These are phyloP conservation scores for Fusarium chaquense DNA, from an alignment of 2,329 filamentous ascomycete genomes.

Conservation along the genomic window DNA sequence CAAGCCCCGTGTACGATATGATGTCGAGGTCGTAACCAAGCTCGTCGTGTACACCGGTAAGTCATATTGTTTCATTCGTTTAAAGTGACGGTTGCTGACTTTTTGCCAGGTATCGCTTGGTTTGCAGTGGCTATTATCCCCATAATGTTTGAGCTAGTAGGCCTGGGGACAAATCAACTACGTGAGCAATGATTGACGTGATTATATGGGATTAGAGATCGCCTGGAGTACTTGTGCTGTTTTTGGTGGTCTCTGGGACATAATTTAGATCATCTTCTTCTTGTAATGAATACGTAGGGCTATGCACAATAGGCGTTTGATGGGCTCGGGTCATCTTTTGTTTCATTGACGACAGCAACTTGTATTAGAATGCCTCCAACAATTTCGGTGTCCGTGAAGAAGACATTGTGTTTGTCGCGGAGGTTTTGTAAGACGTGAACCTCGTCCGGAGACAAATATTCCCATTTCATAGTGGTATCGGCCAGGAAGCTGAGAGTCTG, in stretches of 20 bases:
- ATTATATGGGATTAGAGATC: conserved; percentile 13
- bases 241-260: conserved; percentile 9
- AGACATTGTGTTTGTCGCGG: too few relatives aligned
- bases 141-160: conserved; percentile 74
- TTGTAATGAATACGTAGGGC: conserved; percentile 43
- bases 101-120: conserved; percentile 78
- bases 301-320: conserved; percentile 39
- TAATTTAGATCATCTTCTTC: conserved; percentile 36
- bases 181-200: conserved; percentile 39
- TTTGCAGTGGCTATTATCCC: conserved; percentile 82
- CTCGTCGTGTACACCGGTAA: conserved; percentile 92
- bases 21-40: conserved; percentile 99
- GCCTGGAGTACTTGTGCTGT: too few relatives aligned
- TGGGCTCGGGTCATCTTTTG: not conserved
- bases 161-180: conserved; percentile 60
- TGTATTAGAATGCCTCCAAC: too few relatives aligned
- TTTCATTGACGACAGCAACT: too few relatives aligned
- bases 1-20: conserved; percentile 90
- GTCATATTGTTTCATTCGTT: not conserved
- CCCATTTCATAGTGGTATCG: too few relatives aligned
- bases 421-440: too few relatives aligned
- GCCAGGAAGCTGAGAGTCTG: too few relatives aligned
- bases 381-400: too few relatives aligned
- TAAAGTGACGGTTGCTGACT: conserved; percentile 7
- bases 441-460: too few relatives aligned